phyloP scores from a whole-genome alignment of 371 early-diverging fungal species.

The Entomophthora muscae region DNA sequence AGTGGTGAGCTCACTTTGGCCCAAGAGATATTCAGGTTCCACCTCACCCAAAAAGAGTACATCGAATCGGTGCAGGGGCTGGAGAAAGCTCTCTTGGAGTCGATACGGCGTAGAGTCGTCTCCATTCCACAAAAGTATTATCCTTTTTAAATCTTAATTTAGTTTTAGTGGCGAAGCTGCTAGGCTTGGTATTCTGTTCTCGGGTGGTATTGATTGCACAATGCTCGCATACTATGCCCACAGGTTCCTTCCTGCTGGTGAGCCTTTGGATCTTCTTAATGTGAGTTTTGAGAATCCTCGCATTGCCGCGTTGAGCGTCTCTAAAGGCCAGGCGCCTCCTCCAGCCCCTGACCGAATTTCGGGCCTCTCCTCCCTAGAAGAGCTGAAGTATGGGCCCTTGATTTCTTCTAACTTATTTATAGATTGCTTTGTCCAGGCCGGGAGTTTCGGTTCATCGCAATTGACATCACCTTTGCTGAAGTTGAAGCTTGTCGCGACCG shows the following conservation, averaged over 20 bases:
- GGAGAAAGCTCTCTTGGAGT: constrained; percentile 24
- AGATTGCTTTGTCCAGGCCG: constrained; percentile 41
- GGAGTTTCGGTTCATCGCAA: constrained; percentile 73
- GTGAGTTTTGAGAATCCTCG: constrained; percentile 93
- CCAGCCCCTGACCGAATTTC: constrained; percentile 83
- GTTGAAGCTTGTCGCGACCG: constrained; percentile 28
- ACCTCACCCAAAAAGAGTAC: constrained; percentile 13
- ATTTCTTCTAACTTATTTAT: not conserved
- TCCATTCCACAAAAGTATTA: not conserved
- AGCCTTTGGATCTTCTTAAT: constrained; percentile 82
- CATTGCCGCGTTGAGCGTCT: constrained; percentile 1
- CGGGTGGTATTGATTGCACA: constrained; percentile 88
- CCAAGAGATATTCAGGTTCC: not conserved
- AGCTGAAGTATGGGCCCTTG: constrained; percentile 23
- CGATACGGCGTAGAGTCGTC: constrained; percentile 17
- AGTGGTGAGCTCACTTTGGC: not conserved
- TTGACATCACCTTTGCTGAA: constrained; percentile 66
- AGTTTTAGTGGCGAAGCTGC: not conserved
- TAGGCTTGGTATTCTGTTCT: constrained; percentile 72
- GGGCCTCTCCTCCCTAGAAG: constrained; percentile 40
- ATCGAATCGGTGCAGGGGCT: constrained; percentile 32
- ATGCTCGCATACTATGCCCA: constrained; percentile 65
- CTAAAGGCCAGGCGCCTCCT: constrained; percentile 1
- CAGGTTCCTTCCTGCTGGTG: constrained; percentile 36
- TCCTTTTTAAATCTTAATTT: no score